Evolutionary conservation across 148 eudicot genomes (phyloP), one percentile per base, ranked within the genome.

Genomic region (Cornus kousa): DNA sequence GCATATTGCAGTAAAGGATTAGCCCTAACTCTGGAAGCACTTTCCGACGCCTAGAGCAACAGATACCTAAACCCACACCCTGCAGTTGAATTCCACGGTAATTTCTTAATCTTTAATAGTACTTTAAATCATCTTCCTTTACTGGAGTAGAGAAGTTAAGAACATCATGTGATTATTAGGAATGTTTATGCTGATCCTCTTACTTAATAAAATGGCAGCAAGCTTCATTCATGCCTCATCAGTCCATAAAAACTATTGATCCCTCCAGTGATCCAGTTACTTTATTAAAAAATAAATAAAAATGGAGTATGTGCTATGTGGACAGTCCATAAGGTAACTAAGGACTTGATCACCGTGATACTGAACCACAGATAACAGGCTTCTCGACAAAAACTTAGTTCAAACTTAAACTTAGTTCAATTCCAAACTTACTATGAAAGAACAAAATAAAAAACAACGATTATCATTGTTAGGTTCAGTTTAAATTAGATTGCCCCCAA

Each of bases 11-110:
- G 70, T 80, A 81, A 75, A 71, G 71, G 50, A 79, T 40, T 64
- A 73, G 68, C 79, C 79, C 83, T 85, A 87, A 85, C 64, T 78
- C 80, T 77, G 82, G 86, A 53, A 87, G 80, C 84, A 83, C 71
- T 82, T 75, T 65, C 70, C 75, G 71, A 81, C 76, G 83, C 84
- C 89, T 87, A 84, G 68, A 74, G 83, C 83, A 81, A 85, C 46
- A 81, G 33, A 68, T 74, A 78, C 81, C 91, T 87, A 86, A 79
- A 84, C 84, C 85, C 80, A 82, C 55, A 79, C 68, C 90, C 90
- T 87, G 90, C 87, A 86, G 86, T 86, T 74, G 72, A 80, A 85
- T 79, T 78, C 35, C 69, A 70, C 31, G 66, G 82, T 85, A 70
- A 85, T 81, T 83, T 82, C 67, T 75, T 82, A 74, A 79, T 80